These are phyloP conservation scores for Fragilaria radians DNA, from an alignment of 108 stramenopile genomes.

Conservation along the genomic window DNA sequence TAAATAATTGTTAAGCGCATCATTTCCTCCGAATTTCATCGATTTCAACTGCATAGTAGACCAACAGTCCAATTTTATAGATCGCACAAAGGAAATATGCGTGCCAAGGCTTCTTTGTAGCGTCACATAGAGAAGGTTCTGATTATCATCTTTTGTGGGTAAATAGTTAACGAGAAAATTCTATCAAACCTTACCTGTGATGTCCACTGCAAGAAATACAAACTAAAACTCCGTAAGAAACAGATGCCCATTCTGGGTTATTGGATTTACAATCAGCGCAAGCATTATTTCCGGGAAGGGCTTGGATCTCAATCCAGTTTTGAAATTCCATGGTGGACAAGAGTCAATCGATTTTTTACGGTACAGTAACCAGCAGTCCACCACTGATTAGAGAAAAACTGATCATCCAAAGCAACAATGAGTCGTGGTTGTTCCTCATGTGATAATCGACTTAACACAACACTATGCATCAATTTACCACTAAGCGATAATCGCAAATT, in stretches of 20 bases:
- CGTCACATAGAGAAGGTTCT: neutral
- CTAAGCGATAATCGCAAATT: no score
- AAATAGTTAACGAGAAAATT: no score
- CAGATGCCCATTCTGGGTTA: constrained; percentile 75
- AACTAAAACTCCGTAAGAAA: constrained; percentile 71
- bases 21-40: constrained; percentile 36
- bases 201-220: constrained; percentile 70
- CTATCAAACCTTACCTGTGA: constrained; percentile 27
- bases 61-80: constrained; percentile 34
- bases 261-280: constrained; percentile 53
- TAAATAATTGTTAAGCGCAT: constrained; percentile 17
- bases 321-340: constrained; percentile 23
- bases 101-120: constrained; percentile 24
- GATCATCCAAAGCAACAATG: no score
- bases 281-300: constrained; percentile 34
- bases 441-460: no score
- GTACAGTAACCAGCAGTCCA: no score
- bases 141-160: no score
- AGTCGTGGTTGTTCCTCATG: no score
- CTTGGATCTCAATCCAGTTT: constrained; percentile 11
- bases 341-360: no score
- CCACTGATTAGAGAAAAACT: no score
- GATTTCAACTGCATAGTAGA: constrained; percentile 17
- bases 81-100: constrained; percentile 37
- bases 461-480: no score